Percentiles rank a stretch among this genome's conserved stretches.
phyloP scores from a whole-genome alignment of 202 grass and related monocot genomes.

The Saccharum hybrid region DNA sequence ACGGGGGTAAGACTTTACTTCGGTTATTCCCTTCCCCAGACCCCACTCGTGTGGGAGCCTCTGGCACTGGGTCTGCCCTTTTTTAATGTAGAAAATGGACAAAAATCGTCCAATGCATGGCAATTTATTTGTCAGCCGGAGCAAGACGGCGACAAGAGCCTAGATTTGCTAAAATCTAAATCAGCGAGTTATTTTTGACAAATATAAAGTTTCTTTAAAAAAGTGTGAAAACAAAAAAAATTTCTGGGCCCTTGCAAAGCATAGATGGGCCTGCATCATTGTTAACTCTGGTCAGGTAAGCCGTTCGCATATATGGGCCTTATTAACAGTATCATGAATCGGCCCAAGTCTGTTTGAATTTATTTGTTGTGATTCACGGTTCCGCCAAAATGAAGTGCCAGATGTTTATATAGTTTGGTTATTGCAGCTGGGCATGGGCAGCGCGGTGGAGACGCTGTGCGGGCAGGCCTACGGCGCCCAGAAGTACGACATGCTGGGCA shows the following conservation, averaged over 20 bases:
- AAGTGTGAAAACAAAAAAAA: background rate
- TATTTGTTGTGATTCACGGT: background rate
- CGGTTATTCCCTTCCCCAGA: too few relatives aligned
- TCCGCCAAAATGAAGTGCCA: background rate
- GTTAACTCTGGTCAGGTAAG: background rate
- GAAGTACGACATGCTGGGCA: constrained; percentile 81
- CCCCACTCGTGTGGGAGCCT: too few relatives aligned
- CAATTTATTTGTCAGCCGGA: too few relatives aligned
- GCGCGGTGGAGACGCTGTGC: constrained; percentile 87
- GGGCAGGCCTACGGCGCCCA: constrained; percentile 87
- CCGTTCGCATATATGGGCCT: background rate
- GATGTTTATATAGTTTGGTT: background rate
- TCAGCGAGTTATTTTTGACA: background rate
- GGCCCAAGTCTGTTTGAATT: background rate
- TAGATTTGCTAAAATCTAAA: background rate
- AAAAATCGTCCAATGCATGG: too few relatives aligned
- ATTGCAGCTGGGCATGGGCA: constrained; percentile 79
- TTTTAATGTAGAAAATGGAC: too few relatives aligned
- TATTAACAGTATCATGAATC: background rate
- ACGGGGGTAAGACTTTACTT: too few relatives aligned
- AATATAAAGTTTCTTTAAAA: background rate
- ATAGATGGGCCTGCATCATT: background rate
- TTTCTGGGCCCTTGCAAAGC: background rate
- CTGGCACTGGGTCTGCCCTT: too few relatives aligned
- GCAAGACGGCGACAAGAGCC: too few relatives aligned